phyloP scores from a whole-genome alignment of 2,329 filamentous ascomycete genomes.

The Aphanoascus verrucosus region DNA sequence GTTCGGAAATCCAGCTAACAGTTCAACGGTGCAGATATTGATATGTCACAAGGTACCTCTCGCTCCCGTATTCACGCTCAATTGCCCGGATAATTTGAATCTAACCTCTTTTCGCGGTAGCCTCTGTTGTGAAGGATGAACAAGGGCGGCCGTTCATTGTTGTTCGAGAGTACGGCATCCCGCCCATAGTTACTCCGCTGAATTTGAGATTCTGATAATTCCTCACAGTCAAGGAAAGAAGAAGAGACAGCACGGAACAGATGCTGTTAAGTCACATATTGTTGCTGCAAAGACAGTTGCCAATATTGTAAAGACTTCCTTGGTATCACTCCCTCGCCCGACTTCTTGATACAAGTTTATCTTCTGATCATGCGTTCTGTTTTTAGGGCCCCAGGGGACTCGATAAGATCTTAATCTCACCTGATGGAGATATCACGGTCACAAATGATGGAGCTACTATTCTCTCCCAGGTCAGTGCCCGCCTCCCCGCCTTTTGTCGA shows the following conservation, averaged over 20 bases:
- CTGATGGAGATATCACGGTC: constrained; percentile 96
- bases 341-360: neutral
- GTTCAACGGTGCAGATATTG: constrained; percentile 31
- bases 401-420: constrained; percentile 98
- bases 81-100: neutral
- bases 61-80: neutral
- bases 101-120: constrained; percentile 28
- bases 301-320: constrained; percentile 92
- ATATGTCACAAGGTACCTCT: constrained; percentile 37
- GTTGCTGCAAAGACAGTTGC: constrained; percentile 91
- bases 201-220: constrained; percentile 1
- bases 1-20: constrained; percentile 20
- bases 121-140: constrained; percentile 87
- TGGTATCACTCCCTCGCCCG: constrained; percentile 41
- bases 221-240: constrained; percentile 77
- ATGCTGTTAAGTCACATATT: constrained; percentile 97
- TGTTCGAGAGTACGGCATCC: constrained; percentile 72
- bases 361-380: neutral
- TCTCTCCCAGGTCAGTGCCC: constrained; percentile 53
- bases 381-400: constrained; percentile 73
- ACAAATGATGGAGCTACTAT: constrained; percentile 99
- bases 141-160: constrained; percentile 95
- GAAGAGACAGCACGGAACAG: constrained; percentile 91
- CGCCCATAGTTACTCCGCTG: neutral
- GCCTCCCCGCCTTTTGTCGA: constrained; percentile 10